Percentiles rank a stretch among this genome's conserved stretches.
These are phyloP conservation scores for Trametes sanguinea DNA, from an alignment of 768 basidiomycete genomes.

Conservation along the genomic window DNA sequence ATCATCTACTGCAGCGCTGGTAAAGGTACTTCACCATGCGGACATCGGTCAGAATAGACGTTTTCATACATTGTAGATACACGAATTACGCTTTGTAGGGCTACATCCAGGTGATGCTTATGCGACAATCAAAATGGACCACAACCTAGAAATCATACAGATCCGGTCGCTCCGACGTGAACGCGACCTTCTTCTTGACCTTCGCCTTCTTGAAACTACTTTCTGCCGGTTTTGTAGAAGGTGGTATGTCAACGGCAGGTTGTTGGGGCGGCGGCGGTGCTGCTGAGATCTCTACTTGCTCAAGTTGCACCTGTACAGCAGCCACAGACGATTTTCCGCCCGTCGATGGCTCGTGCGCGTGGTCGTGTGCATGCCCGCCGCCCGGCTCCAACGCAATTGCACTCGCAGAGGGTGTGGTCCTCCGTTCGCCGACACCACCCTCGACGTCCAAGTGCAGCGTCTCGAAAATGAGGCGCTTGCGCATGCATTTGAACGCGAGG, in stretches of 20 bases:
- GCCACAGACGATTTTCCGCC: conserved; percentile 30
- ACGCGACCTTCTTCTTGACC: conserved; percentile 69
- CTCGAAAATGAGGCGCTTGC: conserved; percentile 86
- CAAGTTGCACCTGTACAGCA: conserved; percentile 48
- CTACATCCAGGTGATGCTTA: conserved; percentile 14
- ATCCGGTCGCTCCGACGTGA: conserved; percentile 66
- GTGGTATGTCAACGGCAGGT: background rate
- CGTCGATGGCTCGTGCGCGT: conserved; percentile 9
- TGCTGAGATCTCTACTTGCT: conserved; percentile 30
- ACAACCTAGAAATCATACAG: conserved; percentile 66
- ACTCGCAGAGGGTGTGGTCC: conserved; percentile 54
- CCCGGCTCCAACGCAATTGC: conserved; percentile 26
- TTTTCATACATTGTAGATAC: background rate
- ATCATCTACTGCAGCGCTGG: too few species aligned
- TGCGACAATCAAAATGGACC: background rate
- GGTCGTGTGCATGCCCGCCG: conserved; percentile 18
- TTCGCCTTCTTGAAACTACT: conserved; percentile 46
- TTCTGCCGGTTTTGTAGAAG: conserved; percentile 1
- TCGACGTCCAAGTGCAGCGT: conserved; percentile 88
- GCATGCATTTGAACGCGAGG: conserved; percentile 88
- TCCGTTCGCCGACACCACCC: conserved; percentile 78
- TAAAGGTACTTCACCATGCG: background rate
- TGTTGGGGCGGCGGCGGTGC: background rate
- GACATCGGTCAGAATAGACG: background rate
- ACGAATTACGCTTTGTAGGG: conserved; percentile 9